A percentile compares a stretch with the other conserved stretches of the same genome.
Evolutionary conservation across 1,284 basidiomycete species (phyloP).

Genomic region (Gomphus bonarii): DNA sequence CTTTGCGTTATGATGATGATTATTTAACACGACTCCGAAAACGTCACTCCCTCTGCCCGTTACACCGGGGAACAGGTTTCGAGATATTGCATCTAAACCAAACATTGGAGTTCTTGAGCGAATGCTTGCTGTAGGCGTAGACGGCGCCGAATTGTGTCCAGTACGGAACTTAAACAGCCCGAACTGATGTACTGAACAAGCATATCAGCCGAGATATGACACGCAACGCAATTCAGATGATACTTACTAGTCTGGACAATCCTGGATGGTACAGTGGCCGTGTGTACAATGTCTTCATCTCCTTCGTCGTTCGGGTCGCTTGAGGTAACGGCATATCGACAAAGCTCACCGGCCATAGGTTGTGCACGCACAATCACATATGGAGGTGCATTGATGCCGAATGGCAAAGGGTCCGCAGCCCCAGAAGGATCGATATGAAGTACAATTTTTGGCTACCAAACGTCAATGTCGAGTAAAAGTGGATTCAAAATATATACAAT

Average conservation of each 20-base stretch:
- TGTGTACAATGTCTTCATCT: conserved; percentile 79
- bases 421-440: conserved; percentile 73
- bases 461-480: not conserved
- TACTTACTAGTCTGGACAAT: conserved; percentile 71
- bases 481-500: conserved; percentile 7
- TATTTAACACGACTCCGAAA: conserved; percentile 50
- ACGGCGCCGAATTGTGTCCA: conserved; percentile 62
- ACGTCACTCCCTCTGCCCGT: conserved; percentile 45
- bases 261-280: conserved; percentile 55
- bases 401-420: conserved; percentile 63
- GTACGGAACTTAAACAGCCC: conserved; percentile 80
- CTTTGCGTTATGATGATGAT: conserved; percentile 48
- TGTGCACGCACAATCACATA: conserved; percentile 68
- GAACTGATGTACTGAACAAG: conserved; percentile 64
- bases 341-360: conserved; percentile 73
- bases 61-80: conserved; percentile 62
- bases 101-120: conserved; percentile 75
- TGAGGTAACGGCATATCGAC: conserved; percentile 64
- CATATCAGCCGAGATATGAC: conserved; percentile 12
- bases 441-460: conserved; percentile 69
- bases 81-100: conserved; percentile 74
- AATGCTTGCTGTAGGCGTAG: conserved; percentile 60
- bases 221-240: not conserved
- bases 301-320: conserved; percentile 59
- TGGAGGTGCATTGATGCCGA: conserved; percentile 57